These are phyloP conservation scores for Ramaria sp. DNA, from an alignment of 768 basidiomycete species.

Conservation along the genomic window DNA sequence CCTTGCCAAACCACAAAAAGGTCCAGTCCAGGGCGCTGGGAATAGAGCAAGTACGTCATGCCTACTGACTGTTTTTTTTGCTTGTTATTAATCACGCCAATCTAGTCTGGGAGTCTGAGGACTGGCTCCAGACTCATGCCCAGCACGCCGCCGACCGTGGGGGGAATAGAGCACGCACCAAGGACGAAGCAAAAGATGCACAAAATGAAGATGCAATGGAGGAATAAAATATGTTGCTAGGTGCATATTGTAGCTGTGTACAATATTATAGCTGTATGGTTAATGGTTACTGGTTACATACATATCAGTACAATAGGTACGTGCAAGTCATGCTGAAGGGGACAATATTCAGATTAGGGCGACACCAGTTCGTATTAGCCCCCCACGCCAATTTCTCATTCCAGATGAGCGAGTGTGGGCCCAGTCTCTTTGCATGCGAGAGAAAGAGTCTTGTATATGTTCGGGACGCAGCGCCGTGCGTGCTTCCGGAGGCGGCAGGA, in stretches of 20 bases:
- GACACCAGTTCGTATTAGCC: slow-evolving; percentile 67
- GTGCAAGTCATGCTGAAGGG: neutral
- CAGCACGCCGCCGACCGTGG: slow-evolving; percentile 70
- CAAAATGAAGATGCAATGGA: neutral
- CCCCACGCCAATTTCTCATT: slow-evolving; percentile 84
- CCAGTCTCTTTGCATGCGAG: slow-evolving; percentile 84
- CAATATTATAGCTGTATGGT: neutral
- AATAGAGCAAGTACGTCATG: slow-evolving; percentile 65
- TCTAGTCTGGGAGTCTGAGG: slow-evolving; percentile 92
- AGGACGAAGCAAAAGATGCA: neutral
- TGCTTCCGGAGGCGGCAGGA: slow-evolving; percentile 74
- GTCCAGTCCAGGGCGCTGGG: slow-evolving; percentile 44
- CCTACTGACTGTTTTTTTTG: slow-evolving; percentile 4
- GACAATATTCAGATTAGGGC: slow-evolving; percentile 49
- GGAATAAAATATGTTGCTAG: neutral
- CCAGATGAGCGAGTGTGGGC: slow-evolving; percentile 72
- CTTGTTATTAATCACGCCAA: slow-evolving; percentile 7
- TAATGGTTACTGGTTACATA: too few species aligned
- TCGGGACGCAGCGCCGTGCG: slow-evolving; percentile 68
- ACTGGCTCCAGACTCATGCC: slow-evolving; percentile 78
- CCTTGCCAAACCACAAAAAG: slow-evolving; percentile 75
- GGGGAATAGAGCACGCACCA: slow-evolving; percentile 28
- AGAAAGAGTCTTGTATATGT: slow-evolving; percentile 87
- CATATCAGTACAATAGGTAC: neutral
- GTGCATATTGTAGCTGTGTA: neutral